A percentile compares a stretch with the other conserved stretches of the same genome.
These are phyloP conservation scores for Kluyveromyces wickerhamii DNA, from an alignment of 805 yeast species.

Conservation along the genomic window DNA sequence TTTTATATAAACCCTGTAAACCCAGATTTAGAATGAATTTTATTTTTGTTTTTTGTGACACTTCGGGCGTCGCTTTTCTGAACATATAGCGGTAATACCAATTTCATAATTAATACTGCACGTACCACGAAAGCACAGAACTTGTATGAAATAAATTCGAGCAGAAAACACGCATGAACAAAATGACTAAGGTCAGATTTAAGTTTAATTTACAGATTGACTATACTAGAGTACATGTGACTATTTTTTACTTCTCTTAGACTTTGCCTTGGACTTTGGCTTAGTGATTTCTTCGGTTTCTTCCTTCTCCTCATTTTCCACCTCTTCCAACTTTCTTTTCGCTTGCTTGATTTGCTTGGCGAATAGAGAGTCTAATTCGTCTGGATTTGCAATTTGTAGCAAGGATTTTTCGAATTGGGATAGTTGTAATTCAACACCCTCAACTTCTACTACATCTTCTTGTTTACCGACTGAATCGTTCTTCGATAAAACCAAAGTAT, in stretches of 20 bases:
- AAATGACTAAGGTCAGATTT: too few relatives aligned
- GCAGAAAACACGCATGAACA: too few relatives aligned
- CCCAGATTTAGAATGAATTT: too few relatives aligned
- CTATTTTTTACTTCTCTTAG: too few relatives aligned
- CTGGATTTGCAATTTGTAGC: conserved; percentile 76
- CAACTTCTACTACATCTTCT: conserved; percentile 25
- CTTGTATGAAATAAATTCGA: too few relatives aligned
- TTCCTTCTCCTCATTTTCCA: conserved; percentile 9
- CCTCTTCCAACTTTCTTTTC: conserved; percentile 24
- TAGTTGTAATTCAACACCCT: conserved; percentile 38
- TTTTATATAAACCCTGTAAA: too few relatives aligned
- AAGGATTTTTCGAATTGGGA: conserved; percentile 67
- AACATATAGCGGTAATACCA: too few relatives aligned
- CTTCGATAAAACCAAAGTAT: conserved; percentile 23
- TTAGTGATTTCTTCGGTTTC: conserved; percentile 7
- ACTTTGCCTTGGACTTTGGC: too few relatives aligned
- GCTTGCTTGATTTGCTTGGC: conserved; percentile 45
- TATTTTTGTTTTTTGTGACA: neutral
- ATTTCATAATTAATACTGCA: too few relatives aligned
- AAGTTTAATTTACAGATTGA: neutral
- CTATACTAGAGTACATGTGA: too few relatives aligned
- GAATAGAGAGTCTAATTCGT: conserved; percentile 53
- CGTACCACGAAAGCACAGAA: too few relatives aligned
- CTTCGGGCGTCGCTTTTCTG: neutral
- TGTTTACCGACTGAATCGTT: conserved; percentile 18